Evolutionary conservation across 176 grass and related monocot species (phyloP), one percentile per base, ranked within the genome.

Genomic region (Thalia dealbata): DNA sequence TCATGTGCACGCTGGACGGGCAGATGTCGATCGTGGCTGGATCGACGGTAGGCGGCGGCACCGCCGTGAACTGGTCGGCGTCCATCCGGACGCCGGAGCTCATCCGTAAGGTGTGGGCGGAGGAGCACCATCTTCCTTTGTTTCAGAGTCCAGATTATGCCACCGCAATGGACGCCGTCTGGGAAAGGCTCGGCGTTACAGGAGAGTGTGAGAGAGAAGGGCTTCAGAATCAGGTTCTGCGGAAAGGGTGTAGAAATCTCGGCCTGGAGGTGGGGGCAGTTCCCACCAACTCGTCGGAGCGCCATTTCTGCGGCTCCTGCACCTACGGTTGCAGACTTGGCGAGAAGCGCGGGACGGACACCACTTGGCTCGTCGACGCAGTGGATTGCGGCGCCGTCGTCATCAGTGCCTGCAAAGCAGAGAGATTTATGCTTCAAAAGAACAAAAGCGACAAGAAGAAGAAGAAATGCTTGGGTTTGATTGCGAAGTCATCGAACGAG

Each of bases 31-130:
- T 97, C 50, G 19, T 97, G 19, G 89, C 93, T 0, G 89, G 87
- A 18, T 88, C 89, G 24, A 86, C 89, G 13, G 89, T 97, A 30
- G 93, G 93, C 50, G 93, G 93, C 23, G 89, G 93, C 56, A 74
- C 93, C 11, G 93, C 87, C 5, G 81, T 97, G 44, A 97, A 92
- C 81, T 92, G 93, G 89, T 90, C 93, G 3, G 93, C 87, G 7
- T 92, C 84, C 79, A 67, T 97, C 64, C 85, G 80, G 82, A 97
- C 93, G 4, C 93, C 93, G 23, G 77, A 82, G 16, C 15, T 14
- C 0, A 79, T 97, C 25, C 78, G 88, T 6, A 46, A 16, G 72
- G 89, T 91, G 72, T 97, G 93, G 93, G 78, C 87, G 7, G 64
- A 32, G n/a, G 77, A 62, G 14, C 71, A 78, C 14, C 70, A 71